Percentiles rank a stretch among this genome's conserved stretches.
phyloP scores from a whole-genome alignment of 1,139 yeast genomes.

The Candida anutae region DNA sequence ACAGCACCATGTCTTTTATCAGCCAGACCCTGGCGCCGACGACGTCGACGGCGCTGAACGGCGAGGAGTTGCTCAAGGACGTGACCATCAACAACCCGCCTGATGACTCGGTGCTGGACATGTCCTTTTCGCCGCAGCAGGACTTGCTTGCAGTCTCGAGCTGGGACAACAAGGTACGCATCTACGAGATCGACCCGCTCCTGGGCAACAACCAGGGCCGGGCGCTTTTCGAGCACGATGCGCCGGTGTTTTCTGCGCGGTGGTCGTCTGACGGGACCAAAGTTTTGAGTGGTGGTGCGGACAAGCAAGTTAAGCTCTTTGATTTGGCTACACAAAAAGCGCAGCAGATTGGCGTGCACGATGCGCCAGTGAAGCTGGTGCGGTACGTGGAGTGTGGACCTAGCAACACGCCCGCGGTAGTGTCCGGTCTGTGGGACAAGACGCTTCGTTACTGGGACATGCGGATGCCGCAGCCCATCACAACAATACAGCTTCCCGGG shows the following conservation, averaged over 20 bases:
- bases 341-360: constrained; percentile 82
- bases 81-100: constrained; percentile 78
- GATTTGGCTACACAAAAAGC: constrained; percentile 79
- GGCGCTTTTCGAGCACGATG: constrained; percentile 85
- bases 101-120: constrained; percentile 83
- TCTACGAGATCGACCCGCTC: constrained; percentile 73
- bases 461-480: constrained; percentile 77
- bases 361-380: constrained; percentile 69
- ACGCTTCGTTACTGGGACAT: constrained; percentile 91
- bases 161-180: constrained; percentile 94
- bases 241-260: constrained; percentile 73
- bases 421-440: constrained; percentile 95
- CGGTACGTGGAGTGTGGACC: constrained; percentile 81
- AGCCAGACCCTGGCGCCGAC: constrained; percentile 3
- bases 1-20: constrained; percentile 3
- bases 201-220: constrained; percentile 74
- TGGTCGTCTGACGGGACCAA: constrained; percentile 87
- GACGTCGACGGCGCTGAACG: constrained; percentile 28
- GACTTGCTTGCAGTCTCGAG: constrained; percentile 76
- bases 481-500: constrained; percentile 80
- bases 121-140: constrained; percentile 88
- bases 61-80: constrained; percentile 69
- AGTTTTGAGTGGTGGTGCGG: constrained; percentile 88
- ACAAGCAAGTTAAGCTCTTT: constrained; percentile 77
- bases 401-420: constrained; percentile 72